phyloP scores from a whole-genome alignment of 2,329 filamentous ascomycete genomes.

The Fusarium pseudograminearum region DNA sequence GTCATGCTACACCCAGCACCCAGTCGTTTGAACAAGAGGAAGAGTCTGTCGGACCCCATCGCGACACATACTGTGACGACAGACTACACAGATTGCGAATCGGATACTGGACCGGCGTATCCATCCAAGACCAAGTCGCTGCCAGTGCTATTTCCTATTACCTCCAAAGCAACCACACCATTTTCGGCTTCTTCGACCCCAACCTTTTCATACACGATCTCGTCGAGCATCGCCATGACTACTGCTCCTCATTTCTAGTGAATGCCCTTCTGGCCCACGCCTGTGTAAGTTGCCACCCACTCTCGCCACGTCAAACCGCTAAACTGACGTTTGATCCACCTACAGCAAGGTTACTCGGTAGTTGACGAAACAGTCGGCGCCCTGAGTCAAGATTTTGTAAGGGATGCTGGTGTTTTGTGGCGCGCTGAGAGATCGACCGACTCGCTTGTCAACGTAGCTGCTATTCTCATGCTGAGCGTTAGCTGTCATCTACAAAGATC shows the following conservation, averaged over 20 bases:
- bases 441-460: conserved; percentile 28
- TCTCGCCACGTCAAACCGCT: not conserved
- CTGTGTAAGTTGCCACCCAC: conserved; percentile 45
- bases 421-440: conserved; percentile 32
- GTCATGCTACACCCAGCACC: conserved; percentile 13
- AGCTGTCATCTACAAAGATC: conserved; percentile 21
- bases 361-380: conserved; percentile 12
- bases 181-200: conserved; percentile 53
- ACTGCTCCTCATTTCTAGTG: conserved; percentile 52
- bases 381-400: conserved; percentile 25
- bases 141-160: conserved; percentile 51
- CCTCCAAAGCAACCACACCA: conserved; percentile 51
- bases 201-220: conserved; percentile 52
- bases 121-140: conserved; percentile 47
- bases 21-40: conserved; percentile 6
- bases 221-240: conserved; percentile 36
- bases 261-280: conserved; percentile 51
- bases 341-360: conserved; percentile 26
- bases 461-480: conserved; percentile 27
- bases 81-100: conserved; percentile 36
- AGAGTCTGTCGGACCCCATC: not conserved
- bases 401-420: conserved; percentile 24
- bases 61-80: conserved; percentile 9
- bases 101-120: conserved; percentile 51
- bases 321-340: conserved; percentile 1